phyloP scores from a whole-genome alignment of 805 yeast genomes.

The Myxozyma vanderwaltii region DNA sequence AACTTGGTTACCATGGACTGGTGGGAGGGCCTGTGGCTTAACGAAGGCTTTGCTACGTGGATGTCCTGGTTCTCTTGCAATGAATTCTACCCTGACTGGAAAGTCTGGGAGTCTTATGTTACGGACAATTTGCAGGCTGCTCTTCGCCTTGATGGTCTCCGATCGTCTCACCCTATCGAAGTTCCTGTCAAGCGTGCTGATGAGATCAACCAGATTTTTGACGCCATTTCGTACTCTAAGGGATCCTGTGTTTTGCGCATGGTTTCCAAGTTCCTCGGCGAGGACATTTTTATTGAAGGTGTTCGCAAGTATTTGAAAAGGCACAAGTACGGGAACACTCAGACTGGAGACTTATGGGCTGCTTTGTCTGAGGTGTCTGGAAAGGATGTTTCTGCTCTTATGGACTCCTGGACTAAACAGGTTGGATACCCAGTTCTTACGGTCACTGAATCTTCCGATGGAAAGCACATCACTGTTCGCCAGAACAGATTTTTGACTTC shows the following conservation, averaged over 20 bases:
- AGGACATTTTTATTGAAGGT: conserved; percentile 68
- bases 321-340: conserved; percentile 69
- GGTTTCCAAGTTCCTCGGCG: conserved; percentile 72
- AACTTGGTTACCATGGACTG: conserved; percentile 88
- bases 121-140: conserved; percentile 74
- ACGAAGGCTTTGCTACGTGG: conserved; percentile 90
- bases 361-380: conserved; percentile 66
- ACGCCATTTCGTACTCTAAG: conserved; percentile 77
- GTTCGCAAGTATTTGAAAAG: conserved; percentile 67
- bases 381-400: conserved; percentile 57
- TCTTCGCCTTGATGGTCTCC: conserved; percentile 66
- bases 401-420: conserved; percentile 72
- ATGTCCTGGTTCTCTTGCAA: conserved; percentile 86
- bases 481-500: conserved; percentile 66
- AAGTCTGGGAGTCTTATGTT: conserved; percentile 80
- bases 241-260: conserved; percentile 79
- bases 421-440: conserved; percentile 72
- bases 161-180: conserved; percentile 84
- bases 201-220: conserved; percentile 82
- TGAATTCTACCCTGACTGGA: conserved; percentile 78
- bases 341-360: conserved; percentile 71
- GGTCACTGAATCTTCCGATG: conserved; percentile 48
- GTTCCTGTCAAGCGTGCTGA: conserved; percentile 78
- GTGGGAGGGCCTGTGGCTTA: conserved; percentile 90
- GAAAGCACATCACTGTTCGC: conserved; percentile 44